Conservation (phyloP, 306 rosid genomes). For the Phaseolus lunatus region DNA sequence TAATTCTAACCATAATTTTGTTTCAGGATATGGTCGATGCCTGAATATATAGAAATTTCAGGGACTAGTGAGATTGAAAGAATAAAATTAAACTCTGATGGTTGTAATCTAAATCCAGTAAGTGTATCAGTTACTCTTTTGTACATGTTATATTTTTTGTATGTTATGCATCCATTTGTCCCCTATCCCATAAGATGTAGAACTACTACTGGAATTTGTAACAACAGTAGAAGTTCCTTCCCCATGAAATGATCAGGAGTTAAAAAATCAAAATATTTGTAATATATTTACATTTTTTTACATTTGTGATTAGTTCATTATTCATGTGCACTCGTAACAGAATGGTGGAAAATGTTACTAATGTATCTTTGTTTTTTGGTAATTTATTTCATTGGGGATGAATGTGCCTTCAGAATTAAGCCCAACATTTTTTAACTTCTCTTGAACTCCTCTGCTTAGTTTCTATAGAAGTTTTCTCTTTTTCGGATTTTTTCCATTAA, state of each 20-base stretch:
- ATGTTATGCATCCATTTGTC: background rate
- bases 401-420: background rate
- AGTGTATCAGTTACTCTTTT: conserved; percentile 46
- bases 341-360: background rate
- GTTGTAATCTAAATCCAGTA: conserved; percentile 66
- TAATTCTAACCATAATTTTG: conserved; percentile 41
- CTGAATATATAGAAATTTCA: conserved; percentile 59
- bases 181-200: background rate
- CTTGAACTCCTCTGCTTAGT: background rate
- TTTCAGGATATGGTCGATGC: conserved; percentile 76
- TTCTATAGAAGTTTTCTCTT: background rate
- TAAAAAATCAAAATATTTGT: background rate
- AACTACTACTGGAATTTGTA: conserved; percentile 19
- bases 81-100: conserved; percentile 50
- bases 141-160: background rate
- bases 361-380: background rate
- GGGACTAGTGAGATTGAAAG: conserved; percentile 54
- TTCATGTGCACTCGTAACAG: background rate
- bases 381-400: conserved; percentile 4
- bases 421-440: background rate
- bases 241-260: background rate
- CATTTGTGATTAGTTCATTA: background rate
- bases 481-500: background rate
- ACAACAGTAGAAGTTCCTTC: conserved; percentile 6
- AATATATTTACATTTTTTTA: too few species aligned